Evolutionary conservation across 352 stramenopile species (phyloP).

Genomic region (Phytophthora pluvialis): DNA sequence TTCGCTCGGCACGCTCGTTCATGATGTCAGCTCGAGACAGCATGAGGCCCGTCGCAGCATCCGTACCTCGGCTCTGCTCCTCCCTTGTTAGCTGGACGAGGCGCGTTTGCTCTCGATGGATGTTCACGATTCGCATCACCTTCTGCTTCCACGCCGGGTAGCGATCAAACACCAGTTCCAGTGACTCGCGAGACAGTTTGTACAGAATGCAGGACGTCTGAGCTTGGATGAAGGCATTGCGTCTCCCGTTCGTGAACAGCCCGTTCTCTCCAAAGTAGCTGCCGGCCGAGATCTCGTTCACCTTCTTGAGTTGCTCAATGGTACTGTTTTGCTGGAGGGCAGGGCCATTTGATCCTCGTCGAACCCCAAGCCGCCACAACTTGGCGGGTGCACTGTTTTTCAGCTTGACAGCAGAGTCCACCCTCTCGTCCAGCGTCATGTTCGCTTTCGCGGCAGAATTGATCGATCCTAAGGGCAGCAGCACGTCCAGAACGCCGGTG

Average conservation of each 20-base stretch:
- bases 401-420: background rate
- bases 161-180: slow-evolving; percentile 56
- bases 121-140: slow-evolving; percentile 65
- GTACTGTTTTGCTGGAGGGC: slow-evolving; percentile 7
- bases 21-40: slow-evolving; percentile 30
- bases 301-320: slow-evolving; percentile 44
- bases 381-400: slow-evolving; percentile 20
- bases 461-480: slow-evolving; percentile 39
- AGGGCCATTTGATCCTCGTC: slow-evolving; percentile 9
- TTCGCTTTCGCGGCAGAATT: slow-evolving; percentile 4
- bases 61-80: slow-evolving; percentile 20
- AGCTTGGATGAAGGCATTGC: slow-evolving; percentile 58
- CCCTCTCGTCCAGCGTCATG: background rate
- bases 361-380: slow-evolving; percentile 28
- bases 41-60: slow-evolving; percentile 13
- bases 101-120: slow-evolving; percentile 57
- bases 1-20: slow-evolving; percentile 44
- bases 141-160: slow-evolving; percentile 69
- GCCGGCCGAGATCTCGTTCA: slow-evolving; percentile 60
- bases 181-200: slow-evolving; percentile 61
- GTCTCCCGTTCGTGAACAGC: slow-evolving; percentile 60
- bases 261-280: slow-evolving; percentile 77
- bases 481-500: slow-evolving; percentile 50
- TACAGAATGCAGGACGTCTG: slow-evolving; percentile 77
- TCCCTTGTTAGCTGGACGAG: slow-evolving; percentile 32